Evolutionary conservation across 2,329 filamentous ascomycete species (phyloP).

Genomic region (Cercospora brassicicola): DNA sequence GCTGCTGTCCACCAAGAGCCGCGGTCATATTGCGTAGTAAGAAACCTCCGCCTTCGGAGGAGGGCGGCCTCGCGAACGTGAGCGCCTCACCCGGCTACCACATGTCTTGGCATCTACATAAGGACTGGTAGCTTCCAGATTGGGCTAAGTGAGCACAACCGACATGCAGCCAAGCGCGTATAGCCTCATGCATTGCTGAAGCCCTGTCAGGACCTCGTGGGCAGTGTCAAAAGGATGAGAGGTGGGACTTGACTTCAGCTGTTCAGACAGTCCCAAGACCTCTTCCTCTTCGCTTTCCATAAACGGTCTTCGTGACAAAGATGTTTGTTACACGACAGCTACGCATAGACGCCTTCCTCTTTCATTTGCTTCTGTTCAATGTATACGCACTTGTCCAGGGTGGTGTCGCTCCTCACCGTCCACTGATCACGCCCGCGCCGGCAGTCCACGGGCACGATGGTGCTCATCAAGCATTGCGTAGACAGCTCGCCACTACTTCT

Average conservation of each 20-base stretch:
- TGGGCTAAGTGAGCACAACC: background rate
- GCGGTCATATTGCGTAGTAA: background rate
- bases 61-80: background rate
- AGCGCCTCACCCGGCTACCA: conserved; percentile 1
- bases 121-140: conserved; percentile 2
- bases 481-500: background rate
- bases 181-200: background rate
- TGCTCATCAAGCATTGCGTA: background rate
- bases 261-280: background rate
- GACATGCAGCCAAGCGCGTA: conserved; percentile 4
- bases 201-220: background rate
- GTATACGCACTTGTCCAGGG: background rate
- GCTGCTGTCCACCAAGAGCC: background rate
- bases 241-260: background rate
- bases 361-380: background rate
- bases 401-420: background rate
- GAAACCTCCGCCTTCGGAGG: background rate
- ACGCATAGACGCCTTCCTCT: background rate
- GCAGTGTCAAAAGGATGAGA: background rate
- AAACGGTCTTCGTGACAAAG: background rate
- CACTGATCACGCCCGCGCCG: conserved; percentile 8
- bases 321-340: background rate
- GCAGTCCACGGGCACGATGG: background rate
- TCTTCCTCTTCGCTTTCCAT: background rate
- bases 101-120: background rate